Percentiles rank a stretch among this genome's conserved stretches.
Evolutionary conservation across 345 rosid genomes (phyloP).

Genomic region (Turnera subulata): DNA sequence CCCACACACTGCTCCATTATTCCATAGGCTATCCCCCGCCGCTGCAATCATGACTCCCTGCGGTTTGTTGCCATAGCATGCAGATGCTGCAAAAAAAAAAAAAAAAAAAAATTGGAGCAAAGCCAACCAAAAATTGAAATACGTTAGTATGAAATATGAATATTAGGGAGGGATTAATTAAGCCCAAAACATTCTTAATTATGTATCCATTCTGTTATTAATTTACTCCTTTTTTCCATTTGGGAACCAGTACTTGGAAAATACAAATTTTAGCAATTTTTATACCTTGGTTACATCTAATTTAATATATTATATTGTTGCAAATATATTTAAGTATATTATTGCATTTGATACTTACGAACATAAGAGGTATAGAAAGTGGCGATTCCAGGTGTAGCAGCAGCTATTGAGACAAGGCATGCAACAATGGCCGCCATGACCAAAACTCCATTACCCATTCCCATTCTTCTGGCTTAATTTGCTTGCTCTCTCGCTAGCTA

Average conservation of each 20-base stretch:
- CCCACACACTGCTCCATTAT: constrained; percentile 16
- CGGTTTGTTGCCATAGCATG: constrained; percentile 16
- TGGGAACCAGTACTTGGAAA: too few species aligned
- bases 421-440: not conserved
- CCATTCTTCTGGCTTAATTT: not conserved
- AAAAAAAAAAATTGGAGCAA: too few species aligned
- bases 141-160: too few species aligned
- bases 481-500: too few species aligned
- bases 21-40: constrained; percentile 9
- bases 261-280: too few species aligned
- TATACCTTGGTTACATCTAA: too few species aligned
- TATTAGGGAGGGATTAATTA: not conserved
- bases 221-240: too few species aligned
- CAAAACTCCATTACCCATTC: constrained; percentile 1
- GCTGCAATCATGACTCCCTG: constrained; percentile 18
- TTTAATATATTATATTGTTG: not conserved
- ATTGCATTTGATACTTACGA: constrained; percentile 12
- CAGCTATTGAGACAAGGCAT: constrained; percentile 11
- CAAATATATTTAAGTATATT: not conserved
- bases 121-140: too few species aligned
- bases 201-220: too few species aligned
- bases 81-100: constrained; percentile 6
- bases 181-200: too few species aligned
- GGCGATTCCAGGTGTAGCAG: constrained; percentile 18
- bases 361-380: constrained; percentile 12